A percentile compares a stretch with the other conserved stretches of the same genome.
These are phyloP conservation scores for Calonectria ilicicola DNA, from an alignment of 2,329 filamentous ascomycete genomes.

Conservation along the genomic window DNA sequence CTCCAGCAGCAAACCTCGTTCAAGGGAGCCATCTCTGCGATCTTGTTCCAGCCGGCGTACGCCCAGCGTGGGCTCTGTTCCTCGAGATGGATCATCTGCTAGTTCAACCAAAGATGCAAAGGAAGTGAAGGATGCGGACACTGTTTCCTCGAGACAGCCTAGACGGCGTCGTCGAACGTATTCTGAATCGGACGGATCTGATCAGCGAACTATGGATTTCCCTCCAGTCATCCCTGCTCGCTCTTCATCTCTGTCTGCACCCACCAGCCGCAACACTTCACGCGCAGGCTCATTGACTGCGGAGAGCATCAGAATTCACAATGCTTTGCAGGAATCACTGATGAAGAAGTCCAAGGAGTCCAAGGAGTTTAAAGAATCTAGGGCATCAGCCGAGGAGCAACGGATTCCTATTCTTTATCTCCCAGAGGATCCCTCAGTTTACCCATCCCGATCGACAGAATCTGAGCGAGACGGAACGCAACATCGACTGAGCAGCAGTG, in stretches of 20 bases:
- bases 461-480: slow-evolving; percentile 49
- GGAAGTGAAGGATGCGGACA: slow-evolving; percentile 53
- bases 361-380: slow-evolving; percentile 24
- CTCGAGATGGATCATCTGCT: slow-evolving; percentile 49
- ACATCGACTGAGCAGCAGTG: slow-evolving; percentile 54
- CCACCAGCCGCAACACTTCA: slow-evolving; percentile 66
- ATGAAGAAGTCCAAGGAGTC: slow-evolving; percentile 26
- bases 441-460: slow-evolving; percentile 24
- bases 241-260: slow-evolving; percentile 72
- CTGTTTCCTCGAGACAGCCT: slow-evolving; percentile 55
- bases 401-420: slow-evolving; percentile 30
- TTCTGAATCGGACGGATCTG: slow-evolving; percentile 63
- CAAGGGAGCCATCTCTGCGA: slow-evolving; percentile 66
- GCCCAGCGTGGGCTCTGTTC: slow-evolving; percentile 58
- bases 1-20: slow-evolving; percentile 64
- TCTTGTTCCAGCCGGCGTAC: slow-evolving; percentile 71
- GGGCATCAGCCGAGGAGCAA: neutral
- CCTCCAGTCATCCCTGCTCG: slow-evolving; percentile 68
- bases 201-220: slow-evolving; percentile 70
- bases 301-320: slow-evolving; percentile 69
- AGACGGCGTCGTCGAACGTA: slow-evolving; percentile 56
- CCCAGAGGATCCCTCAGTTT: slow-evolving; percentile 20
- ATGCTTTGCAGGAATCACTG: slow-evolving; percentile 50
- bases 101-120: slow-evolving; percentile 48
- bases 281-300: slow-evolving; percentile 67